Evolutionary conservation across 495 filamentous ascomycete species (phyloP).

Genomic region (Penicillium silybi): DNA sequence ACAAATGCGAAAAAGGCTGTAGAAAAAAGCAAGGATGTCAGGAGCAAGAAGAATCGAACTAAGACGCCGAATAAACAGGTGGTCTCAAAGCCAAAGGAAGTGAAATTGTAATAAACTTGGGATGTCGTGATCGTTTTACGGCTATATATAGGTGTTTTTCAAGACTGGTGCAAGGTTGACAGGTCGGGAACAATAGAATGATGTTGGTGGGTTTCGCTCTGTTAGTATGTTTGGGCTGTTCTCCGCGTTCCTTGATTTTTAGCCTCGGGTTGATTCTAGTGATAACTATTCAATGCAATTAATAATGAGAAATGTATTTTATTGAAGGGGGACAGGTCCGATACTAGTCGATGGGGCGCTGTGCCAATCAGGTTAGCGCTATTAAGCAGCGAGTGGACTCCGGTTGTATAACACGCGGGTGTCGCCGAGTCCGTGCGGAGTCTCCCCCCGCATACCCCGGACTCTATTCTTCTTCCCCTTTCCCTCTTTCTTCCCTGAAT

Average conservation of each 20-base stretch:
- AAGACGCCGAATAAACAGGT: neutral
- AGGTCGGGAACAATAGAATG: no score
- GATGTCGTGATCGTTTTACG: no score
- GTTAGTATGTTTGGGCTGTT: neutral
- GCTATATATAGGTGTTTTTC: no score
- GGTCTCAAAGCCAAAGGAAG: neutral
- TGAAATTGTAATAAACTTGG: neutral
- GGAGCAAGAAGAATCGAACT: neutral
- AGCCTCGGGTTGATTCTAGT: neutral
- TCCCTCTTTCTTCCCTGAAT: neutral
- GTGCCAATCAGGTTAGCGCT: slow-evolving; percentile 10
- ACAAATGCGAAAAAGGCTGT: no score
- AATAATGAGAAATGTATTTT: neutral
- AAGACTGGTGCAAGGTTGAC: no score
- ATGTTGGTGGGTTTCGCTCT: no score
- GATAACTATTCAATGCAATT: neutral
- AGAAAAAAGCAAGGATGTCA: neutral
- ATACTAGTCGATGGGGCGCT: slow-evolving; percentile 8
- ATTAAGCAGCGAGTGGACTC: slow-evolving; percentile 10
- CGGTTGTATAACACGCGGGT: neutral
- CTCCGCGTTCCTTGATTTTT: neutral
- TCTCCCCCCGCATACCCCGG: slow-evolving; percentile 24
- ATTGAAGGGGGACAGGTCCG: neutral
- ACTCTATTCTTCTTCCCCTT: slow-evolving; percentile 7
- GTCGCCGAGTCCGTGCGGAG: slow-evolving; percentile 2